These are phyloP conservation scores for Stachybotrys chartarum DNA, from an alignment of 2,329 filamentous ascomycete genomes.

Conservation along the genomic window DNA sequence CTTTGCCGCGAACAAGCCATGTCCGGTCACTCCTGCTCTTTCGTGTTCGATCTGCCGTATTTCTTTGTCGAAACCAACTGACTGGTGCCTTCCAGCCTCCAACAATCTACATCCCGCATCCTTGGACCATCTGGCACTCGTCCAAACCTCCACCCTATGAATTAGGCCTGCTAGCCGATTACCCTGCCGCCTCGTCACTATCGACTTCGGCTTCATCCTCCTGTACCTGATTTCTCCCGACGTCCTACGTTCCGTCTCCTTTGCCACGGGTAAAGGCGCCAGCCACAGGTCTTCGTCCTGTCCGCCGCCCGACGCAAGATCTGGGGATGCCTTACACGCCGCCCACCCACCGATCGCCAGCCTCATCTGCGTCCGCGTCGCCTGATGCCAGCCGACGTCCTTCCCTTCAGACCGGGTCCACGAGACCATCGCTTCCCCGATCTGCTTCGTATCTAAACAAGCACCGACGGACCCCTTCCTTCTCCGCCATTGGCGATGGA, in stretches of 20 bases:
- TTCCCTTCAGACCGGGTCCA: conserved; percentile 41
- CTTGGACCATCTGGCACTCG: conserved; percentile 4
- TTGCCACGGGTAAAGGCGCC: background rate
- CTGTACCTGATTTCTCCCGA: conserved; percentile 4
- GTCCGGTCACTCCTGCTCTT: background rate
- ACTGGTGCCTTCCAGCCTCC: conserved; percentile 14
- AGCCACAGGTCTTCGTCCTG: conserved; percentile 2
- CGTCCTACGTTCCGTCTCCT: conserved; percentile 7
- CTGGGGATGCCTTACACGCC: conserved; percentile 82
- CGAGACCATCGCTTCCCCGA: conserved; percentile 49
- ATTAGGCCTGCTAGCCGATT: conserved; percentile 6
- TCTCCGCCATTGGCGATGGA: conserved; percentile 16
- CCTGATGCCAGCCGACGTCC: conserved; percentile 52
- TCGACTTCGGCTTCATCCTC: background rate
- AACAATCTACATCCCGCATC: conserved; percentile 11
- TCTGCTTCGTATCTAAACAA: conserved; percentile 60
- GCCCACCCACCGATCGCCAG: conserved; percentile 59
- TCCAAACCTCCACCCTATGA: conserved; percentile 9
- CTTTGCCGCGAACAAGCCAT: background rate
- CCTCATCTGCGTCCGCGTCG: conserved; percentile 49
- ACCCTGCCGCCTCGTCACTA: background rate
- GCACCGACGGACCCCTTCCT: conserved; percentile 52
- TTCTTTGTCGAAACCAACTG: conserved; percentile 3
- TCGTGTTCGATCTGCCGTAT: background rate
- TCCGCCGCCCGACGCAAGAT: conserved; percentile 11